A percentile compares a stretch with the other conserved stretches of the same genome.
phyloP scores from a whole-genome alignment of 1,284 basidiomycete species.

The Apiotrichum brassicae region DNA sequence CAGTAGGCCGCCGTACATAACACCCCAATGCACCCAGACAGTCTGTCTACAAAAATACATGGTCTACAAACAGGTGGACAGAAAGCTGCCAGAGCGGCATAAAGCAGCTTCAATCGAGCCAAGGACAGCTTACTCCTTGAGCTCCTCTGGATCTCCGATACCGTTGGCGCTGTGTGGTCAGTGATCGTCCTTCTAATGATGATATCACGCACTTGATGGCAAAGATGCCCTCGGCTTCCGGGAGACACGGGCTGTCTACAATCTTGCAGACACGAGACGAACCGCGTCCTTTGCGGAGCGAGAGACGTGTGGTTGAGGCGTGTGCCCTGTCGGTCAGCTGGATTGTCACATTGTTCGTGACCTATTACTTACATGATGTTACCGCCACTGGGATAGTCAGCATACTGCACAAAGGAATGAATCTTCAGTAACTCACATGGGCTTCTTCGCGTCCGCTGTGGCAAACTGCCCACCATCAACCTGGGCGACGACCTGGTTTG shows the following conservation, averaged over 20 bases:
- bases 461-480: constrained; percentile 88
- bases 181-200: too few species aligned
- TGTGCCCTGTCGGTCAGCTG: constrained; percentile 56
- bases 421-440: constrained; percentile 53
- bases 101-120: too few species aligned
- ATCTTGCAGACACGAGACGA: constrained; percentile 94
- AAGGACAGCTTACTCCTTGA: constrained; percentile 58
- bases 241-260: constrained; percentile 95
- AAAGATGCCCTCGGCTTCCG: constrained; percentile 93
- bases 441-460: constrained; percentile 80
- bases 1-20: too few species aligned
- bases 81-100: too few species aligned
- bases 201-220: constrained; percentile 62
- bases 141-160: constrained; percentile 83
- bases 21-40: too few species aligned
- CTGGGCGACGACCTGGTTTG: constrained; percentile 98
- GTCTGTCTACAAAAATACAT: too few species aligned
- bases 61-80: too few species aligned
- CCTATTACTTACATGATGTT: constrained; percentile 64
- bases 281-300: constrained; percentile 87
- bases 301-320: constrained; percentile 88
- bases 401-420: neutral
- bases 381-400: constrained; percentile 55
- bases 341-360: too few species aligned
- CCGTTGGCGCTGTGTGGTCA: constrained; percentile 55